phyloP scores from a whole-genome alignment of 2,329 filamentous ascomycete genomes.

The Pseudogymnoascus sp. region DNA sequence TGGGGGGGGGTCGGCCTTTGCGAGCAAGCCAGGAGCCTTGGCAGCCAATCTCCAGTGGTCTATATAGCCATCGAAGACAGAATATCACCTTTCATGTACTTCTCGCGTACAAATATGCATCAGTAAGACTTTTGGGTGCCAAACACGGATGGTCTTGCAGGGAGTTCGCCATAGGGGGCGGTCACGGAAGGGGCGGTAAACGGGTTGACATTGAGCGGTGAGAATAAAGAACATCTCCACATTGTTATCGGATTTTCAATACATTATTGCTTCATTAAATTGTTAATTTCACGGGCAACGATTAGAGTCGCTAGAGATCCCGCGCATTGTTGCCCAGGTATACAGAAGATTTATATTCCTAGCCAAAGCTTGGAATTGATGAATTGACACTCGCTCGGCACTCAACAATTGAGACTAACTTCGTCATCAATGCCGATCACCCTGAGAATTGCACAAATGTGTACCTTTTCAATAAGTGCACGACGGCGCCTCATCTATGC shows the following conservation, averaged over 20 bases:
- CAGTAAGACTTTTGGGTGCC: background rate
- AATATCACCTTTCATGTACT: background rate
- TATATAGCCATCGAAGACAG: background rate
- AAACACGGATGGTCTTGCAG: slow-evolving; percentile 1
- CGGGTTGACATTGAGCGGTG: background rate
- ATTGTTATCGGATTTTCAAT: background rate
- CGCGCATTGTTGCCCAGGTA: slow-evolving; percentile 3
- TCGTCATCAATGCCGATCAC: slow-evolving; percentile 6
- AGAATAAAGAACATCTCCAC: background rate
- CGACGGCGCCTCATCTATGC: background rate
- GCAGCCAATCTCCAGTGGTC: background rate
- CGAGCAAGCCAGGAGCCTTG: background rate
- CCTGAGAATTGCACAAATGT: background rate
- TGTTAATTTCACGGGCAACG: background rate
- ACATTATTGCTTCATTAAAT: background rate
- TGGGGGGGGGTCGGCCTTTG: background rate
- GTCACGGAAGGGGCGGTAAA: background rate
- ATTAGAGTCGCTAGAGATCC: background rate
- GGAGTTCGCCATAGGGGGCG: background rate
- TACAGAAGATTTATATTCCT: background rate
- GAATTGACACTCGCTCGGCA: background rate
- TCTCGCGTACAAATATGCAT: background rate
- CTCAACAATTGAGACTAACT: background rate
- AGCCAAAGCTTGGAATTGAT: slow-evolving; percentile 1
- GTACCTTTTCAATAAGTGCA: background rate